Percentiles rank a stretch among this genome's conserved stretches.
phyloP scores from a whole-genome alignment of 2,329 filamentous ascomycete species.

The Aspergillus bombycis region DNA sequence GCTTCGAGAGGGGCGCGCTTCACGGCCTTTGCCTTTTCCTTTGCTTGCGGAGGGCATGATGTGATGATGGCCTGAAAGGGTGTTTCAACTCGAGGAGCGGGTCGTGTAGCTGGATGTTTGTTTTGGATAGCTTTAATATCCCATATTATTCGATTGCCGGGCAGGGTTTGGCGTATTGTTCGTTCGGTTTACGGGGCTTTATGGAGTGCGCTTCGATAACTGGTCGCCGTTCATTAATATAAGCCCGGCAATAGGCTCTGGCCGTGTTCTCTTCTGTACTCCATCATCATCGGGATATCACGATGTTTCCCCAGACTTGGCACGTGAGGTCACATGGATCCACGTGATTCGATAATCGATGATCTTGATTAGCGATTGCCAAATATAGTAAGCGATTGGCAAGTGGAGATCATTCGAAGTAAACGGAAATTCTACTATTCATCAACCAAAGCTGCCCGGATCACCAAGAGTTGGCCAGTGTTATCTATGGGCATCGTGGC shows the following conservation, averaged over 20 bases:
- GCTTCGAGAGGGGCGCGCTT: slow-evolving; percentile 58
- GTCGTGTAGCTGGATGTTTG: background rate
- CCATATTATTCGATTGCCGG: background rate
- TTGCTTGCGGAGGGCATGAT: slow-evolving; percentile 51
- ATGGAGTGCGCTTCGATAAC: background rate
- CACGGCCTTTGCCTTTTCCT: slow-evolving; percentile 58
- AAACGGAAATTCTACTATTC: background rate
- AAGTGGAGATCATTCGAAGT: background rate
- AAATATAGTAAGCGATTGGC: background rate
- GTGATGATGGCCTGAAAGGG: slow-evolving; percentile 3
- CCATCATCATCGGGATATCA: background rate
- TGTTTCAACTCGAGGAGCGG: background rate
- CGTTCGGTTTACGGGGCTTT: background rate
- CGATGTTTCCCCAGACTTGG: background rate
- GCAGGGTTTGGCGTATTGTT: background rate
- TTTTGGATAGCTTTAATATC: background rate
- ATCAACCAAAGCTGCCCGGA: background rate
- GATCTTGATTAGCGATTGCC: background rate
- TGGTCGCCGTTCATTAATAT: background rate
- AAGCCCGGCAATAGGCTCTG: background rate
- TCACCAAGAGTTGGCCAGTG: background rate
- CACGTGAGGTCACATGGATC: slow-evolving; percentile 1
- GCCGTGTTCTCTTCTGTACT: background rate
- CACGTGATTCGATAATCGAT: background rate
- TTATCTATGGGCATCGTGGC: background rate